Percentiles rank a stretch among this genome's conserved stretches.
These are phyloP conservation scores for Xylariaceae sp. DNA, from an alignment of 2,329 filamentous ascomycete genomes.

Conservation along the genomic window DNA sequence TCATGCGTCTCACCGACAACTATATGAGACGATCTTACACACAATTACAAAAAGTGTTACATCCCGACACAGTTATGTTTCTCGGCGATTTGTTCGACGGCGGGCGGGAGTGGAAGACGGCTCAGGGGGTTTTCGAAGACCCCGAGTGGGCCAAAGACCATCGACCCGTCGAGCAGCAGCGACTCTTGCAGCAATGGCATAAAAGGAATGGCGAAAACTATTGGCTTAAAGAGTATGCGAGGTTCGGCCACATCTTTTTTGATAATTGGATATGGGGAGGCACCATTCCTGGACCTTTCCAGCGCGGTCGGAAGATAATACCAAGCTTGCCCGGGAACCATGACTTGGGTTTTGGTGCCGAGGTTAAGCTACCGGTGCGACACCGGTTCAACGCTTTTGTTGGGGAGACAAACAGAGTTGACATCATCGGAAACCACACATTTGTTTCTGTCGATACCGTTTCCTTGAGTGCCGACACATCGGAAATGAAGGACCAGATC, in stretches of 20 bases:
- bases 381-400: constrained; percentile 84
- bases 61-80: constrained; percentile 86
- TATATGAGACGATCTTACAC: constrained; percentile 80
- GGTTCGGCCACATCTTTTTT: constrained; percentile 84
- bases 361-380: constrained; percentile 74
- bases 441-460: constrained; percentile 89
- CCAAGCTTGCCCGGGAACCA: constrained; percentile 90
- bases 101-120: constrained; percentile 87
- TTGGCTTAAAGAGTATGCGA: constrained; percentile 80
- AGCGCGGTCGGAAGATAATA: constrained; percentile 70
- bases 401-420: constrained; percentile 83
- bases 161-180: constrained; percentile 47
- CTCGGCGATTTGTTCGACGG: constrained; percentile 94
- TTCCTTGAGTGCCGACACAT: constrained; percentile 69
- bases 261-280: constrained; percentile 58
- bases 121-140: constrained; percentile 52
- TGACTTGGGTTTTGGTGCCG: constrained; percentile 83
- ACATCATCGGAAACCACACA: constrained; percentile 89
- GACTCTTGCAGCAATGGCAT: constrained; percentile 59
- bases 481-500: constrained; percentile 44
- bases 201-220: constrained; percentile 72
- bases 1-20: constrained; percentile 68
- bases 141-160: constrained; percentile 51
- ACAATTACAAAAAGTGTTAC: constrained; percentile 67
- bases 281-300: constrained; percentile 48